Evolutionary conservation across 2,329 filamentous ascomycete genomes (phyloP).

Genomic region (Blastomyces gilchristii): DNA sequence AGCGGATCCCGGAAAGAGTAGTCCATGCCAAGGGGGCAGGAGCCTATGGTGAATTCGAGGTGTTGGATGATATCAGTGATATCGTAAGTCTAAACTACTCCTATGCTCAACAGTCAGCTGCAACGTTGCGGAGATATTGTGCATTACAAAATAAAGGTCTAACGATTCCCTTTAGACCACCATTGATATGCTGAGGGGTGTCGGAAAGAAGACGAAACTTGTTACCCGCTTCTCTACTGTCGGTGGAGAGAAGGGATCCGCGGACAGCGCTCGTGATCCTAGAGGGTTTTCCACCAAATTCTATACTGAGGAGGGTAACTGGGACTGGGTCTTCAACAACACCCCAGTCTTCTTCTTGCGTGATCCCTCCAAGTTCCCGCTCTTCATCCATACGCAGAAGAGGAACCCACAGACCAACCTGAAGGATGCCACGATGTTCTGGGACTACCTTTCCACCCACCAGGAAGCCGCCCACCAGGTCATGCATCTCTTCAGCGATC

Average conservation of each 20-base stretch:
- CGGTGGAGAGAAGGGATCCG: conserved; percentile 60
- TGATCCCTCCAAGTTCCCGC: conserved; percentile 61
- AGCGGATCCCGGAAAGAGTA: conserved; percentile 34
- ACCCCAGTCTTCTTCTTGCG: conserved; percentile 67
- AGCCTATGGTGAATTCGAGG: conserved; percentile 36
- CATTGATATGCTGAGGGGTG: conserved; percentile 43
- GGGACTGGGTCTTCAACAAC: conserved; percentile 49
- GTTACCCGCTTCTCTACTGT: conserved; percentile 65
- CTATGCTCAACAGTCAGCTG: neutral
- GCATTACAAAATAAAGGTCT: neutral
- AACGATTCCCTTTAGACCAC: conserved; percentile 22
- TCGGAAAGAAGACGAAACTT: conserved; percentile 59
- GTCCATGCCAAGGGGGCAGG: conserved; percentile 37
- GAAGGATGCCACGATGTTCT: conserved; percentile 60
- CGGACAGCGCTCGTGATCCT: conserved; percentile 62
- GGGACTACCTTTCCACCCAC: conserved; percentile 53
- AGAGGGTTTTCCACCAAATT: conserved; percentile 66
- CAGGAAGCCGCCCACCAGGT: conserved; percentile 55
- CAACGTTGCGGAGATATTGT: neutral
- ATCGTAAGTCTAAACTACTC: conserved; percentile 24
- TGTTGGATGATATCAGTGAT: conserved; percentile 42
- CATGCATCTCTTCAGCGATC: conserved; percentile 57
- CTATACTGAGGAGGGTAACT: conserved; percentile 63
- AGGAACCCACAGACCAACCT: conserved; percentile 60
- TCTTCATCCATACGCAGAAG: conserved; percentile 67